phyloP scores from a whole-genome alignment of 768 basidiomycete genomes.

The Baorangia bicolor region DNA sequence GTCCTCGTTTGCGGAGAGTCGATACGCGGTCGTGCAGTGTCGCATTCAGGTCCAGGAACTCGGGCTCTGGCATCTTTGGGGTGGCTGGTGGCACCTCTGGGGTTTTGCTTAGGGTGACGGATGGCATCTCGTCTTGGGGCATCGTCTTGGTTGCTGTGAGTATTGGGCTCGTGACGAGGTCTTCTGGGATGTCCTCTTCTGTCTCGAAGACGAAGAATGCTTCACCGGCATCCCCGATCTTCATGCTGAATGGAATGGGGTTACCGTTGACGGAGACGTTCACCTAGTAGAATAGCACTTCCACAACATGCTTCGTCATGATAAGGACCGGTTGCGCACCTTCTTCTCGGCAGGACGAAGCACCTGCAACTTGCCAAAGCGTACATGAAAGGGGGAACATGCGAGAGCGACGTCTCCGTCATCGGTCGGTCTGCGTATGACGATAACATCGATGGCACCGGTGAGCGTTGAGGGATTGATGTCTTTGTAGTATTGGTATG shows the following conservation, averaged over 20 bases:
- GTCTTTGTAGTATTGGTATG: slow-evolving; percentile 89
- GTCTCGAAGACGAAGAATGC: slow-evolving; percentile 99
- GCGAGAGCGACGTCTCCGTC: slow-evolving; percentile 67
- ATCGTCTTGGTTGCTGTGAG: slow-evolving; percentile 55
- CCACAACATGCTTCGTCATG: background rate
- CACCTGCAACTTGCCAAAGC: slow-evolving; percentile 97
- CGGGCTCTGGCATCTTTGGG: slow-evolving; percentile 54
- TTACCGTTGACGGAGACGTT: slow-evolving; percentile 85
- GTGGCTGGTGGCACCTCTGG: slow-evolving; percentile 3
- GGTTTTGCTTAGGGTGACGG: slow-evolving; percentile 19
- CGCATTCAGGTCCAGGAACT: slow-evolving; percentile 83
- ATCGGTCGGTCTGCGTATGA: slow-evolving; percentile 73
- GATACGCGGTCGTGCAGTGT: slow-evolving; percentile 11
- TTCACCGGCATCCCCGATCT: slow-evolving; percentile 98
- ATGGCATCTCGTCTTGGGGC: slow-evolving; percentile 30
- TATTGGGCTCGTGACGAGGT: slow-evolving; percentile 91
- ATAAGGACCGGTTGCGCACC: slow-evolving; percentile 39
- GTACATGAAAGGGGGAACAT: slow-evolving; percentile 95
- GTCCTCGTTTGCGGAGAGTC: slow-evolving; percentile 20
- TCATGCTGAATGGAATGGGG: slow-evolving; percentile 92
- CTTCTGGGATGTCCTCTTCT: slow-evolving; percentile 88
- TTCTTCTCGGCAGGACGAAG: slow-evolving; percentile 92
- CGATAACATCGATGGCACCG: slow-evolving; percentile 98
- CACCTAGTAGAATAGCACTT: slow-evolving; percentile 53
- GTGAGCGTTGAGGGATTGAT: slow-evolving; percentile 97